phyloP scores from a whole-genome alignment of 257 asterid genomes.

The Cordia subcordata region DNA sequence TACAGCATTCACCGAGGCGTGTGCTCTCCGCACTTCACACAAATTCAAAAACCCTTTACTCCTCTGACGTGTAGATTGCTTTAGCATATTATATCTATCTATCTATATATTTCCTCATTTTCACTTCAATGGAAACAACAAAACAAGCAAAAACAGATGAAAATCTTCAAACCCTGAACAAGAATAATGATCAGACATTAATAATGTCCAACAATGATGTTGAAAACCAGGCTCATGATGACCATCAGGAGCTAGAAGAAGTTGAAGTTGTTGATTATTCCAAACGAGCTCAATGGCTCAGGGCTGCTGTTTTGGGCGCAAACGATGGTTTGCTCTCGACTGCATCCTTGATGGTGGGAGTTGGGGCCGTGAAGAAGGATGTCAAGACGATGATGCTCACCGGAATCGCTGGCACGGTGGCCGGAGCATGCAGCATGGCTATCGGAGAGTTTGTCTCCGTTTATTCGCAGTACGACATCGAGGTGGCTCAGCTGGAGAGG shows the following conservation, averaged over 20 bases:
- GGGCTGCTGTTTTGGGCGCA: conserved; percentile 71
- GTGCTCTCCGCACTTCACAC: conserved; percentile 52
- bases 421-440: conserved; percentile 85
- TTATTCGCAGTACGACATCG: conserved; percentile 57
- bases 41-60: too few relatives aligned
- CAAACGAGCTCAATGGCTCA: conserved; percentile 62
- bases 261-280: conserved; percentile 38
- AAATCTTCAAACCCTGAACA: conserved; percentile 6
- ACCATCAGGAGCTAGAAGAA: conserved; percentile 5
- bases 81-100: not conserved
- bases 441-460: conserved; percentile 72
- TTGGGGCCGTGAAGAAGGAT: conserved; percentile 56
- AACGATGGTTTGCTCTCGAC: conserved; percentile 69
- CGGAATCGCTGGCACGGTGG: conserved; percentile 55
- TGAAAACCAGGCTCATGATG: conserved; percentile 23
- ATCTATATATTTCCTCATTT: too few relatives aligned
- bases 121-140: conserved; percentile 22
- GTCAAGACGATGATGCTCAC: conserved; percentile 54
- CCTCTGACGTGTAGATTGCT: too few relatives aligned
- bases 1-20: conserved; percentile 23
- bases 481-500: conserved; percentile 48
- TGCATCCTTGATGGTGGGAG: conserved; percentile 67
- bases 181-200: conserved; percentile 6
- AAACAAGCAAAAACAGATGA: not conserved
- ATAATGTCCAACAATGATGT: conserved; percentile 21